A percentile compares a stretch with the other conserved stretches of the same genome.
Conservation (phyloP, 1,284 basidiomycete genomes). For the Omphalotus olearius region DNA sequence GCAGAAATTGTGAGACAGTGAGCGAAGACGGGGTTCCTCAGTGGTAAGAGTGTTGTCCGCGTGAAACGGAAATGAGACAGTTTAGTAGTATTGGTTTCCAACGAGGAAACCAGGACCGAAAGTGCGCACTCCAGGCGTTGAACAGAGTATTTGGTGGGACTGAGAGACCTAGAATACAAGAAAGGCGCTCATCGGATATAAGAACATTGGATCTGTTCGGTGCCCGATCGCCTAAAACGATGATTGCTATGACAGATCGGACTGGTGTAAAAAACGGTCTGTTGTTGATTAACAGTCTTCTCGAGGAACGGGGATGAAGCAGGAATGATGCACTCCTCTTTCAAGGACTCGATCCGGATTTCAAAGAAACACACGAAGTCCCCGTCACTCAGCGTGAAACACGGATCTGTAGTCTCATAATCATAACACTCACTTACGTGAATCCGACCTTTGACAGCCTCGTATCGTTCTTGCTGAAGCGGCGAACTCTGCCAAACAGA, state of each 20-base stretch:
- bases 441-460: too few relatives aligned
- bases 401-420: slow-evolving; percentile 9
- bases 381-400: slow-evolving; percentile 12
- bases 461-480: too few relatives aligned
- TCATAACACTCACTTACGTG: too few relatives aligned
- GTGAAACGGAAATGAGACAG: slow-evolving; percentile 10
- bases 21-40: background rate
- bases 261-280: background rate
- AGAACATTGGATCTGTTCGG: background rate
- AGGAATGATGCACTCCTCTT: background rate
- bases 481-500: too few relatives aligned
- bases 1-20: slow-evolving; percentile 1
- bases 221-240: slow-evolving; percentile 2
- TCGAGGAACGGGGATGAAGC: background rate
- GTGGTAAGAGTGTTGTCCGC: slow-evolving; percentile 2
- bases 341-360: background rate
- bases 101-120: background rate
- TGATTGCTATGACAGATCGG: slow-evolving; percentile 1
- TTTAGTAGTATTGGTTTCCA: background rate
- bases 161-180: background rate
- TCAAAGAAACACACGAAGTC: background rate
- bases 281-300: background rate
- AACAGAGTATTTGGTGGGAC: background rate
- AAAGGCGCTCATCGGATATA: slow-evolving; percentile 8
- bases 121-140: background rate